These are phyloP conservation scores for Trapa incisa DNA, from an alignment of 345 rosid species.

Conservation along the genomic window DNA sequence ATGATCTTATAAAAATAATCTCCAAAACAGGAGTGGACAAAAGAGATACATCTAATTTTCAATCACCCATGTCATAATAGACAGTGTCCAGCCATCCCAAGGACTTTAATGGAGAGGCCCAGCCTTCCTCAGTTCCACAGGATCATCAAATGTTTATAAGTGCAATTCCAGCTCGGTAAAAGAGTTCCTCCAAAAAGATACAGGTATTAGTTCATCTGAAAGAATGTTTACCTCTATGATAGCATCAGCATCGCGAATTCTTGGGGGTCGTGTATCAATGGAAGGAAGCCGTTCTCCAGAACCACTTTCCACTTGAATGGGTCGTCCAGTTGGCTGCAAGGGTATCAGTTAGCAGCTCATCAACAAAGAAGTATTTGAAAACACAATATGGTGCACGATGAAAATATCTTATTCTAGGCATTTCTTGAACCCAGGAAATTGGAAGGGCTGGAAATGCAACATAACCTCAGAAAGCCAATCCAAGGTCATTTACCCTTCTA, in stretches of 20 bases:
- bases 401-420: not conserved
- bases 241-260: slow-evolving; percentile 87
- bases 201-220: not conserved
- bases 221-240: slow-evolving; percentile 62
- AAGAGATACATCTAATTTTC: not conserved
- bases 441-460: not conserved
- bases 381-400: not conserved
- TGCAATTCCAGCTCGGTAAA: not conserved
- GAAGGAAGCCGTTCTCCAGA: slow-evolving; percentile 86
- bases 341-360: not conserved
- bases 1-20: not conserved
- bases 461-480: not conserved
- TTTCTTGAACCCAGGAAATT: not conserved
- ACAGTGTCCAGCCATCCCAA: not conserved
- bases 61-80: not conserved
- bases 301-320: slow-evolving; percentile 93
- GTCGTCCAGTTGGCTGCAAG: slow-evolving; percentile 88
- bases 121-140: not conserved
- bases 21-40: not conserved
- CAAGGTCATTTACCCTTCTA: not conserved
- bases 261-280: slow-evolving; percentile 72
- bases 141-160: not conserved
- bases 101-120: not conserved
- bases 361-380: not conserved
- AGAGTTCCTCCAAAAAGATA: not conserved